Base-by-base conservation (phyloP, 1,284 basidiomycete genomes). In the Inonotus obliquus region DNA sequence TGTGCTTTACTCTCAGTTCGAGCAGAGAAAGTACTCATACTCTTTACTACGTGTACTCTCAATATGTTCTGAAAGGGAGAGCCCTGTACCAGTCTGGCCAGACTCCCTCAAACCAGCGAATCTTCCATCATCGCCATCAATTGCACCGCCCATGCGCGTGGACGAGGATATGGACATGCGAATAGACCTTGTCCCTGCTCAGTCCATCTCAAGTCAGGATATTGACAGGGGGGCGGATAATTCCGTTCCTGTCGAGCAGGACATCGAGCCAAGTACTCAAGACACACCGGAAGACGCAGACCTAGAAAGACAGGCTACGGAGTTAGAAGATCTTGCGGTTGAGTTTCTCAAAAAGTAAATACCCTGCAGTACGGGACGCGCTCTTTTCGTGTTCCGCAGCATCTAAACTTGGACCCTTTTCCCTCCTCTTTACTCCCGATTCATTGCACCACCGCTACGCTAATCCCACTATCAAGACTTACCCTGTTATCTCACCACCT, bases 301-400 rank as follows among this genome's bases (percentile, higher is more conserved):
- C 14, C 29, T 55, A 21, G 57, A 62, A 19, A 27, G 27, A 9
- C 48, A 60, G 39, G 59, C 57, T 25, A 29, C 29, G 4, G 61
- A 62, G 38, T 45, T 64, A 11, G 63, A 64, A 59, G 55, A 61
- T 39, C 35, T 49, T 48, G 59, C 59, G 13, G 35, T 61, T 17
- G 63, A 64, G 5, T 64, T 53, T 49, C 27, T 64, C 9, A 58
- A 35, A n/a, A 44, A 49, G 59, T 64, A 54, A 27, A n/a, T n/a
- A n/a, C n/a, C n/a, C n/a, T n/a, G 52, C 38, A 6, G 38, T 13
- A 6, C 4, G 13, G n/a, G n/a, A n/a, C n/a, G n/a, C n/a, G n/a
- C n/a, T n/a, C n/a, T n/a, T n/a, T n/a, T n/a, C n/a, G n/a, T n/a
- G n/a, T 37, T 13, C 29, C 23, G 10, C 7, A n/a, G 14, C n/a